Base-by-base conservation (phyloP, 192 early-diverging fungal genomes). In the Phlyctochytrium arcticum region DNA sequence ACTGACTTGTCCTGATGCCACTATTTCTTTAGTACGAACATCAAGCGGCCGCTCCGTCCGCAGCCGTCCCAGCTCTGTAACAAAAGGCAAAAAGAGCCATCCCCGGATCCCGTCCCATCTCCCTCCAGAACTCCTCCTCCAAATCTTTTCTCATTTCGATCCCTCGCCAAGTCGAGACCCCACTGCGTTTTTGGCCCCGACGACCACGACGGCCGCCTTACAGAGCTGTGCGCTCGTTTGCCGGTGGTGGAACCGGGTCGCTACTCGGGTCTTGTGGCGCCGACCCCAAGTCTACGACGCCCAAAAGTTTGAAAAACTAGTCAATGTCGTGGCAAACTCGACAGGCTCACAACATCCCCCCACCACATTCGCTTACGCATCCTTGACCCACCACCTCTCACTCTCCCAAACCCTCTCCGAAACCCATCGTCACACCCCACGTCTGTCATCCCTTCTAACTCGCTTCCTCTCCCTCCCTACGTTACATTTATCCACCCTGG, bases 221-320 rank as follows among this genome's bases (percentile, higher is more conserved):
- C 49, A 73, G 30, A 55, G 71, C 8, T 79, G 79, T 23, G 67
- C 71, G 4, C 60, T 75, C 44, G 76, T 76, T 0, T 76, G 77
- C 42, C 69, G 67, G 0, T 67, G 65, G 17, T 85, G 83, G 83
- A 75, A 77, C 53, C 47, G 56, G 3, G 67, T 75, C 1, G 83
- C 69, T 23, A 80, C 70, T 23, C 69, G 65, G 3, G 55, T 79
- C 15, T 68, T 85, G 1, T 85, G 80, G 80, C 62, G 67, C 48
- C 56, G 66, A 27, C 83, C 83, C 10, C 60, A 42, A 34, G 78
- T 85, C 29, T 48, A 53, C 19, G 72, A 61, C 12, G 62, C 78
- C 9, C 29, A 51, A 1, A 47, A 65, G 10, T 79, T 85, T 12
- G 76, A 77, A 31, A 39, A 31, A 15, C 63, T 71, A 1, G 63